Conservation (phyloP, 495 filamentous ascomycete genomes). For the Penicillium lagena region DNA sequence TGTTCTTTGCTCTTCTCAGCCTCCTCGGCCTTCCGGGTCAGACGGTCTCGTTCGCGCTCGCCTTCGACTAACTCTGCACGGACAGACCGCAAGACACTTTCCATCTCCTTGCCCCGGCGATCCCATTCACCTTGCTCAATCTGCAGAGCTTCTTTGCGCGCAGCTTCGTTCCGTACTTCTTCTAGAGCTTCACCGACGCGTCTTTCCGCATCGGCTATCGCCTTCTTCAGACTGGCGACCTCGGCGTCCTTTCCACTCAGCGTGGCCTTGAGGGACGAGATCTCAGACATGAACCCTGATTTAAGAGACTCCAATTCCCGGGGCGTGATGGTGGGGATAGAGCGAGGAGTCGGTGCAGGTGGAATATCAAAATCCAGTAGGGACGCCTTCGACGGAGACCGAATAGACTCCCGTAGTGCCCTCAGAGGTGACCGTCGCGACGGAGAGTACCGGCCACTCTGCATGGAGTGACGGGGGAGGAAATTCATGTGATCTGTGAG, state of each 20-base stretch:
- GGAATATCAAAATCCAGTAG: conserved; percentile 93
- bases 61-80: conserved; percentile 72
- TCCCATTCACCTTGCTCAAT: conserved; percentile 82
- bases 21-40: conserved; percentile 65
- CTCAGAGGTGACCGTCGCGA: conserved; percentile 36
- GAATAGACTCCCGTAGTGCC: conserved; percentile 24
- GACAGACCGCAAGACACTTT: conserved; percentile 66
- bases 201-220: conserved; percentile 81
- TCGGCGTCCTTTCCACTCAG: conserved; percentile 89
- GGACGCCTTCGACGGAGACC: conserved; percentile 33
- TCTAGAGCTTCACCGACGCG: conserved; percentile 84
- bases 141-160: conserved; percentile 59
- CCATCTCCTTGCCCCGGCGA: conserved; percentile 76
- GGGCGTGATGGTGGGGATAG: conserved; percentile 82
- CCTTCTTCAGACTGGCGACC: conserved; percentile 72
- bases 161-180: conserved; percentile 66
- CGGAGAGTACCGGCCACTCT: conserved; percentile 36
- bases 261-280: conserved; percentile 81
- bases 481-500: conserved; percentile 74
- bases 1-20: conserved; percentile 64
- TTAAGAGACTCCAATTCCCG: conserved; percentile 90
- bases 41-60: conserved; percentile 69
- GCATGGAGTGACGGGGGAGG: conserved; percentile 34
- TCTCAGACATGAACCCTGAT: conserved; percentile 80
- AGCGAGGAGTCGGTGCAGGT: conserved; percentile 81